These are phyloP conservation scores for Trebouxia gelatinosa DNA, from an alignment of 163 green algal species.

Conservation along the genomic window DNA sequence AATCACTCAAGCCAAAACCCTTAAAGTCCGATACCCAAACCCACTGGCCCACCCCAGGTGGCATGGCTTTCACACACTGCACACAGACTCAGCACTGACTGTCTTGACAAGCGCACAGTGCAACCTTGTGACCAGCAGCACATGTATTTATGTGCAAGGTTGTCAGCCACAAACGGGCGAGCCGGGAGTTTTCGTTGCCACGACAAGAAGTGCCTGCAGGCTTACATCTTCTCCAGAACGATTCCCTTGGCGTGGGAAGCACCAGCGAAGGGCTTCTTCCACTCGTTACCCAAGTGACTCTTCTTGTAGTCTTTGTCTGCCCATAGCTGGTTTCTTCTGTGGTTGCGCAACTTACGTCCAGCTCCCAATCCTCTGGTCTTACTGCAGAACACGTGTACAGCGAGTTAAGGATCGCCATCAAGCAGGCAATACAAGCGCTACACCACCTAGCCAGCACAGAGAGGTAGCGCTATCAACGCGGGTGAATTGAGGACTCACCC, in stretches of 20 bases:
- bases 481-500: neutral
- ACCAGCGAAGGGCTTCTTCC: conserved; percentile 99
- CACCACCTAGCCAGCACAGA: neutral
- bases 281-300: conserved; percentile 96
- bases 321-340: conserved; percentile 85
- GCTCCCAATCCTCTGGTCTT: conserved; percentile 99
- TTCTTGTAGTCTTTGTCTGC: conserved; percentile 99
- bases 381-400: no score
- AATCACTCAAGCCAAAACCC: conserved; percentile 70
- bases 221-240: conserved; percentile 99
- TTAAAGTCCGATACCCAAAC: conserved; percentile 79
- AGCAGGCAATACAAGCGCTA: neutral
- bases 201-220: neutral
- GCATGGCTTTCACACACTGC: conserved; percentile 33
- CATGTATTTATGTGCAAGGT: neutral
- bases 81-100: no score
- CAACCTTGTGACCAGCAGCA: neutral
- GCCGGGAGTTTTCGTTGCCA: neutral
- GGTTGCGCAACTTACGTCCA: conserved; percentile 95
- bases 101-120: neutral
- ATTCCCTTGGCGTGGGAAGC: conserved; percentile 99
- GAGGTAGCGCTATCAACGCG: neutral
- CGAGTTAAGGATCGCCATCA: no score
- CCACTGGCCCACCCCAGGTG: conserved; percentile 58
- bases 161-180: no score